Percentiles rank a stretch among this genome's conserved stretches.
phyloP scores from a whole-genome alignment of 1,284 basidiomycete genomes.

The Cutaneotrichosporon cutaneum region DNA sequence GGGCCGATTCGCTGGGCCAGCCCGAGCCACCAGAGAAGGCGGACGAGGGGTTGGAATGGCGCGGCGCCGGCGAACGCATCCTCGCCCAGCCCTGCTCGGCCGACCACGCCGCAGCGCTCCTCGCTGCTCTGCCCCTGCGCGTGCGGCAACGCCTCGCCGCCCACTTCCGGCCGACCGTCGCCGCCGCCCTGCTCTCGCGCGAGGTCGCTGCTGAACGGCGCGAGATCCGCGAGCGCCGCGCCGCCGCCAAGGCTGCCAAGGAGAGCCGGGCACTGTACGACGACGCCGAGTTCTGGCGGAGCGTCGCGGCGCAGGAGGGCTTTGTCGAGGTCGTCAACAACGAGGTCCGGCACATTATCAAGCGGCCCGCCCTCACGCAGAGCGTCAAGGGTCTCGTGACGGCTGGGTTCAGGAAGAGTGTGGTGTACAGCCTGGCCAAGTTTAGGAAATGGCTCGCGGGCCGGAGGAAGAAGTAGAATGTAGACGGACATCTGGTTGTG shows the following conservation, averaged over 20 bases:
- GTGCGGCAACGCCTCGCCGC: conserved; percentile 48
- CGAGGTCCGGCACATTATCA: conserved; percentile 74
- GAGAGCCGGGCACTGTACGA: conserved; percentile 49
- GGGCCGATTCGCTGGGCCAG: conserved; percentile 15
- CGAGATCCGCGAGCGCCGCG: conserved; percentile 1
- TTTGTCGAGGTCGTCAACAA: conserved; percentile 61
- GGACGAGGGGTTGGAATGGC: conserved; percentile 14
- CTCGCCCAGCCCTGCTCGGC: background rate
- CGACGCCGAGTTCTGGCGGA: conserved; percentile 72
- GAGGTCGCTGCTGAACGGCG: conserved; percentile 16
- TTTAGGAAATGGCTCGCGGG: conserved; percentile 74
- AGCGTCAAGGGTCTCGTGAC: conserved; percentile 81
- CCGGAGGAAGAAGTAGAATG: conserved; percentile 21
- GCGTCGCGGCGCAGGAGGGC: conserved; percentile 64
- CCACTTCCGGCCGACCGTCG: conserved; percentile 31
- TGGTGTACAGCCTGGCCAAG: conserved; percentile 72
- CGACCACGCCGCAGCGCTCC: conserved; percentile 65
- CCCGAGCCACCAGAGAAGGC: conserved; percentile 22
- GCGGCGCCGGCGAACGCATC: conserved; percentile 38
- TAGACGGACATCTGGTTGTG: conserved; percentile 4
- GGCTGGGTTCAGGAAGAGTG: conserved; percentile 74
- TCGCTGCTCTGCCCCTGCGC: conserved; percentile 71
- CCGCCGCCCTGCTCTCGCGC: conserved; percentile 20
- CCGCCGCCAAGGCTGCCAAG: background rate
- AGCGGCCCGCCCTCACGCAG: conserved; percentile 78